Evolutionary conservation across 345 rosid genomes (phyloP).

Genomic region (Salix udensis): DNA sequence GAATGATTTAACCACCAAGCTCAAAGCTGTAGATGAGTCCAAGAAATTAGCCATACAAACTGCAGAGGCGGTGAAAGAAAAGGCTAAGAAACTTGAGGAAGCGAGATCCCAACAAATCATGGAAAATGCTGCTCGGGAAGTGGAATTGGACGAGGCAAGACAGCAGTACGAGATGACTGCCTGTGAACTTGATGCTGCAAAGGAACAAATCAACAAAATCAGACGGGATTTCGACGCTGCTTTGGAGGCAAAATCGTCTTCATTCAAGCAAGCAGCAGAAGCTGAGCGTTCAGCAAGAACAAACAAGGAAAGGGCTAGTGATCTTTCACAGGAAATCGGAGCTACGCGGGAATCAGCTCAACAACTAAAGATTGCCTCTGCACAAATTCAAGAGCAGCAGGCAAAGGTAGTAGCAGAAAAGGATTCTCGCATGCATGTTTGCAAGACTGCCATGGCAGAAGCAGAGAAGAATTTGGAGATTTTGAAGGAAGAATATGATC

Average conservation of each 20-base stretch:
- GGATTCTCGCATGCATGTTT: conserved; percentile 36
- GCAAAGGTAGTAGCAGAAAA: conserved; percentile 42
- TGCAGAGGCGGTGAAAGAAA: conserved; percentile 43
- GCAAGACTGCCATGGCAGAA: conserved; percentile 43
- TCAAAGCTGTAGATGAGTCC: conserved; percentile 33
- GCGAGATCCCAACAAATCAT: conserved; percentile 36
- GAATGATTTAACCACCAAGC: conserved; percentile 40
- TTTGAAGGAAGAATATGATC: conserved; percentile 46
- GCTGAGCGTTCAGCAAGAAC: conserved; percentile 43
- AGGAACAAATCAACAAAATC: conserved; percentile 62
- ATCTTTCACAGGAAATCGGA: conserved; percentile 55
- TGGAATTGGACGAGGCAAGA: conserved; percentile 54
- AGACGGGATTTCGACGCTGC: conserved; percentile 75
- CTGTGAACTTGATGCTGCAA: conserved; percentile 50
- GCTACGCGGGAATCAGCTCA: conserved; percentile 54
- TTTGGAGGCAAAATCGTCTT: conserved; percentile 52
- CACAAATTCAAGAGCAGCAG: conserved; percentile 44
- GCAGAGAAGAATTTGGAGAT: conserved; percentile 38
- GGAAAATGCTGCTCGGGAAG: conserved; percentile 33
- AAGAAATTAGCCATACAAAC: conserved; percentile 42
- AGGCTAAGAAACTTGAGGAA: conserved; percentile 54
- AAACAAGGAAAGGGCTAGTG: conserved; percentile 38
- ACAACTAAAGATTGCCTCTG: conserved; percentile 50
- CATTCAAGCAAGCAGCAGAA: conserved; percentile 67
- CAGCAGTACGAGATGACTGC: conserved; percentile 50